Evolutionary conservation across 805 yeast genomes (phyloP).

Genomic region (Diddensiella transvaalensis): DNA sequence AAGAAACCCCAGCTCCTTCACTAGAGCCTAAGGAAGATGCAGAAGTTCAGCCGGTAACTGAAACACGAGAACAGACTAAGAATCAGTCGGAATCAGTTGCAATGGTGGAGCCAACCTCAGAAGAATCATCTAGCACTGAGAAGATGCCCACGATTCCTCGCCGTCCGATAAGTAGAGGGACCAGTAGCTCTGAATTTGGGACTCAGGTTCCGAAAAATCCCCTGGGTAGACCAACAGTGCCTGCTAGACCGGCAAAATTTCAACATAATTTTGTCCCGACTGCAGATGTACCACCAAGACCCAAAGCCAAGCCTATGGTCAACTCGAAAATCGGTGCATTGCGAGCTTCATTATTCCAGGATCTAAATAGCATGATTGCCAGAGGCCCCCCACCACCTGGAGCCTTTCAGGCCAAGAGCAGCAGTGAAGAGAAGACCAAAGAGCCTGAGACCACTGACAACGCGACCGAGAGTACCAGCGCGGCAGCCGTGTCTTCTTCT

Average conservation of each 20-base stretch:
- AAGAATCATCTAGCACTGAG: not conserved
- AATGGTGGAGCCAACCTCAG: not conserved
- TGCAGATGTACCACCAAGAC: conserved; percentile 17
- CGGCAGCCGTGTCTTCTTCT: not conserved
- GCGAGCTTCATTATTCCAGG: conserved; percentile 25
- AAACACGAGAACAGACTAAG: no score
- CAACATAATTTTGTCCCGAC: conserved; percentile 2
- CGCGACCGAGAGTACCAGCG: not conserved
- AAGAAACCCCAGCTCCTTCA: no score
- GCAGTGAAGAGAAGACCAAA: conserved; percentile 7
- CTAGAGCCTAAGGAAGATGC: not conserved
- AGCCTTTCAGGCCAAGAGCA: conserved; percentile 8
- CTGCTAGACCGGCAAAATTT: conserved; percentile 11
- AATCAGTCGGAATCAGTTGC: no score
- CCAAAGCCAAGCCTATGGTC: conserved; percentile 23
- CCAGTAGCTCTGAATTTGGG: not conserved
- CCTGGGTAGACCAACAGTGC: conserved; percentile 10
- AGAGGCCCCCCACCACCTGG: conserved; percentile 24
- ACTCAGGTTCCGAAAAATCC: not conserved
- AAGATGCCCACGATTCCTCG: not conserved
- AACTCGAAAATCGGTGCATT: conserved; percentile 23
- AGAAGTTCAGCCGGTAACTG: not conserved
- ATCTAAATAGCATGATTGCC: conserved; percentile 21
- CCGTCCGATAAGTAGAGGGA: not conserved
- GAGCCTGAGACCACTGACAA: not conserved